Evolutionary conservation across 2,329 filamentous ascomycete genomes (phyloP).

Genomic region (Lomentospora prolificans): DNA sequence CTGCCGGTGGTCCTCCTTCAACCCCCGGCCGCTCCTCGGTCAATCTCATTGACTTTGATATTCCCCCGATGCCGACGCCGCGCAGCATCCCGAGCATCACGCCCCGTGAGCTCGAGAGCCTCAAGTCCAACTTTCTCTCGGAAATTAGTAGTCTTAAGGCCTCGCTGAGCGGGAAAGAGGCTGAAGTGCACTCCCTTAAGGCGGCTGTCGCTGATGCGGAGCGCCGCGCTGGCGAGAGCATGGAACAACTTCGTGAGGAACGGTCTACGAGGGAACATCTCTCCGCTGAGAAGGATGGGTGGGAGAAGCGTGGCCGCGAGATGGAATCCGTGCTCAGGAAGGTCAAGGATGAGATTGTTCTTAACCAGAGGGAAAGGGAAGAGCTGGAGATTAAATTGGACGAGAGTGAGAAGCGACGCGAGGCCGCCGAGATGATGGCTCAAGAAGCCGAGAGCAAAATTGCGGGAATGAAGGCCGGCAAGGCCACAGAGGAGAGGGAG

Average conservation of each 20-base stretch:
- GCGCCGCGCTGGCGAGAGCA: slow-evolving; percentile 76
- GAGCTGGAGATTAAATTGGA: slow-evolving; percentile 66
- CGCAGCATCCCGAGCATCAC: slow-evolving; percentile 85
- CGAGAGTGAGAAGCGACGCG: slow-evolving; percentile 63
- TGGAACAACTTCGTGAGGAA: slow-evolving; percentile 76
- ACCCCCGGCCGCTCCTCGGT: slow-evolving; percentile 48
- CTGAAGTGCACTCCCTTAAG: slow-evolving; percentile 80
- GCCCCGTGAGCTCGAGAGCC: slow-evolving; percentile 79
- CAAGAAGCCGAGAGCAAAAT: slow-evolving; percentile 68
- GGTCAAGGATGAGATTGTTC: slow-evolving; percentile 72
- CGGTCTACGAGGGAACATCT: slow-evolving; percentile 59
- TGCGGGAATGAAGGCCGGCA: slow-evolving; percentile 60
- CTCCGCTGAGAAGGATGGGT: slow-evolving; percentile 65
- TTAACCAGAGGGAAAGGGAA: slow-evolving; percentile 71
- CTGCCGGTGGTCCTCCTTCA: slow-evolving; percentile 19
- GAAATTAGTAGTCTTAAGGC: slow-evolving; percentile 93
- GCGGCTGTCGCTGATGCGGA: slow-evolving; percentile 83
- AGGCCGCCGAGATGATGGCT: slow-evolving; percentile 65
- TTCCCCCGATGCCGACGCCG: slow-evolving; percentile 87
- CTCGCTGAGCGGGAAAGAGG: slow-evolving; percentile 84
- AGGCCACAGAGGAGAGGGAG: slow-evolving; percentile 29
- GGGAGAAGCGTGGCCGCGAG: slow-evolving; percentile 77
- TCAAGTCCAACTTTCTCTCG: slow-evolving; percentile 84
- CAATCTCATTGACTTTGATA: slow-evolving; percentile 67
- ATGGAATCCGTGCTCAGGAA: slow-evolving; percentile 74